A percentile compares a stretch with the other conserved stretches of the same genome.
Evolutionary conservation across 2,329 filamentous ascomycete species (phyloP).

Genomic region (Diaporthe sp.): DNA sequence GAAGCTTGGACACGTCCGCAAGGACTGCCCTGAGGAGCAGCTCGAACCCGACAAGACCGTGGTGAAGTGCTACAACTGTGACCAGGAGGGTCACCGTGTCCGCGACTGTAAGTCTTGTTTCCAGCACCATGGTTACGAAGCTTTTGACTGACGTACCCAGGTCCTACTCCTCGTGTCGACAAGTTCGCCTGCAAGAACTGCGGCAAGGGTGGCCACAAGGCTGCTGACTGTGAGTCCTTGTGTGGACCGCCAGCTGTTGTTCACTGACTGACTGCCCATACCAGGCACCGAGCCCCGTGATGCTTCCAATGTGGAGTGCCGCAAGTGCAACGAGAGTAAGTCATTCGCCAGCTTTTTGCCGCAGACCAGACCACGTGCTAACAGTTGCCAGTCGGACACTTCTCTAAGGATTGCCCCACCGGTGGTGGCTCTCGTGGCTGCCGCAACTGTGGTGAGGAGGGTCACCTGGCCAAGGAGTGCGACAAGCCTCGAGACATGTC

Average conservation of each 20-base stretch:
- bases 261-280: constrained; percentile 48
- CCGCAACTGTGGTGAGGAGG: constrained; percentile 71
- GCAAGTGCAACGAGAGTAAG: constrained; percentile 74
- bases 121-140: neutral
- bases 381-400: constrained; percentile 67
- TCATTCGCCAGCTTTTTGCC: constrained; percentile 26
- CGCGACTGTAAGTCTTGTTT: constrained; percentile 73
- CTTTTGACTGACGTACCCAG: constrained; percentile 51
- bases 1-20: constrained; percentile 74
- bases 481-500: constrained; percentile 60
- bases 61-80: constrained; percentile 77
- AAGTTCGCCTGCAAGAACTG: constrained; percentile 79
- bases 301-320: constrained; percentile 74
- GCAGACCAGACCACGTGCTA: neutral
- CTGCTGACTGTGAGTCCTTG: constrained; percentile 61
- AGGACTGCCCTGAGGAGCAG: constrained; percentile 72
- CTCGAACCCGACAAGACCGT: constrained; percentile 60
- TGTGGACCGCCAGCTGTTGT: neutral
- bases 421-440: constrained; percentile 68
- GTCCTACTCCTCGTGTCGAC: constrained; percentile 72
- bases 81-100: constrained; percentile 73
- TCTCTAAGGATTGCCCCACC: constrained; percentile 74
- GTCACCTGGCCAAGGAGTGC: constrained; percentile 75
- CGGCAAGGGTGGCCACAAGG: constrained; percentile 67
- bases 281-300: constrained; percentile 70